Evolutionary conservation across 495 filamentous ascomycete genomes (phyloP).

Genomic region (Cudoniella acicularis): DNA sequence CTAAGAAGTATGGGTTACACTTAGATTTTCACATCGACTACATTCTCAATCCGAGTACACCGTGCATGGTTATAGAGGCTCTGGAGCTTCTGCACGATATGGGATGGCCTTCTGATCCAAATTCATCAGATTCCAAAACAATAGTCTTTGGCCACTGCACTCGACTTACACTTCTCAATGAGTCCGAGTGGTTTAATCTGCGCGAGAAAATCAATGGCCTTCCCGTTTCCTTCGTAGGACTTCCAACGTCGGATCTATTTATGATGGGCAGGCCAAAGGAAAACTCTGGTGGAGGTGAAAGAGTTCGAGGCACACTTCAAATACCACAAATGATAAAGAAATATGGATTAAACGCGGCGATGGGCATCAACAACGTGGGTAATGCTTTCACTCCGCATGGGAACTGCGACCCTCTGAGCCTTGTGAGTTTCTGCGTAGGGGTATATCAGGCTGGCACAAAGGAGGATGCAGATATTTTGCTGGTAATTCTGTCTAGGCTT

Average conservation of each 20-base stretch:
- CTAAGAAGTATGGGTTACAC: constrained; percentile 46
- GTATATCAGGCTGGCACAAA: constrained; percentile 65
- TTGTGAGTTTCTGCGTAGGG: constrained; percentile 62
- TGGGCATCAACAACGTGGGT: constrained; percentile 74
- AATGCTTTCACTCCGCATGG: constrained; percentile 77
- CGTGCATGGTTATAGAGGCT: constrained; percentile 51
- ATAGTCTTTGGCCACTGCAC: constrained; percentile 71
- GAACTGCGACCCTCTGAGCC: constrained; percentile 60
- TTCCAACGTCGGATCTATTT: constrained; percentile 71
- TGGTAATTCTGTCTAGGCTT: too few relatives aligned
- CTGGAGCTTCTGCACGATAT: constrained; percentile 43
- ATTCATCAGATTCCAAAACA: constrained; percentile 34
- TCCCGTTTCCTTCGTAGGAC: constrained; percentile 64
- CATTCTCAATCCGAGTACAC: constrained; percentile 46
- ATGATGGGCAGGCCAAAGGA: constrained; percentile 57
- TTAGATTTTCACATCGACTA: constrained; percentile 77
- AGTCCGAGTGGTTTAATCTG: constrained; percentile 47
- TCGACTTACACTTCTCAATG: constrained; percentile 53
- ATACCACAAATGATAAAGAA: constrained; percentile 60
- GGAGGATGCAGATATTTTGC: constrained; percentile 54
- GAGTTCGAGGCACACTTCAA: constrained; percentile 57
- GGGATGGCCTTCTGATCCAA: constrained; percentile 38
- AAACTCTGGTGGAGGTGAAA: constrained; percentile 25
- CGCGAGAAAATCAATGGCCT: constrained; percentile 44
- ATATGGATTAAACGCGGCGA: constrained; percentile 53